Evolutionary conservation across 1,284 basidiomycete species (phyloP).

Genomic region (Paramarasmius palmivorus): DNA sequence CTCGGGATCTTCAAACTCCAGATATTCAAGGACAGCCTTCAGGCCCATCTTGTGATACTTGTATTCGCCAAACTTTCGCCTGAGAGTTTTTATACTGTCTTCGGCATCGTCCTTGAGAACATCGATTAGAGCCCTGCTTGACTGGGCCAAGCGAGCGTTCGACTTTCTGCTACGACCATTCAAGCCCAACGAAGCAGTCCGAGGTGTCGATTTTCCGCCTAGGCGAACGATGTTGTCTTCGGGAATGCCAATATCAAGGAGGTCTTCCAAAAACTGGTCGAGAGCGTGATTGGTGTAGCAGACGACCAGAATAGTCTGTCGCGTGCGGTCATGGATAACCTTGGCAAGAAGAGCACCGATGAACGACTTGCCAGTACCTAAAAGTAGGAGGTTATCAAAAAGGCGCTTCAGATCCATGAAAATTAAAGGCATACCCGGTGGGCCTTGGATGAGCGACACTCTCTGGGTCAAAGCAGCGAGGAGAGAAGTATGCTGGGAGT

Average conservation of each 20-base stretch:
- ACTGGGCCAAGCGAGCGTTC: constrained; percentile 16
- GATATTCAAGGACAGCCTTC: constrained; percentile 36
- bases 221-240: constrained; percentile 45
- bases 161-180: constrained; percentile 36
- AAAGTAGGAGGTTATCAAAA: neutral
- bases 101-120: constrained; percentile 28
- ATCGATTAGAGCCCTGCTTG: constrained; percentile 43
- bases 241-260: constrained; percentile 60
- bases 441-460: constrained; percentile 64
- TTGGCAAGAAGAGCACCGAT: constrained; percentile 65
- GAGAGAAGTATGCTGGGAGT: constrained; percentile 50
- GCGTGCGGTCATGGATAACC: constrained; percentile 45
- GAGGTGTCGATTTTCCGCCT: constrained; percentile 51
- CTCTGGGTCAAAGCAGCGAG: constrained; percentile 51
- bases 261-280: constrained; percentile 61
- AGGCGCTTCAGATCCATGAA: neutral
- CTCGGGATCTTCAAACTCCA: constrained; percentile 46
- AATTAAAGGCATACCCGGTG: constrained; percentile 48
- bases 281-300: constrained; percentile 72
- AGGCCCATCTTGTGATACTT: constrained; percentile 19
- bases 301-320: constrained; percentile 55
- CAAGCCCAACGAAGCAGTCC: constrained; percentile 38
- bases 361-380: constrained; percentile 71
- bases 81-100: constrained; percentile 26
- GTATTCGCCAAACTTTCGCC: constrained; percentile 33